Conservation (phyloP, 1,284 basidiomycete genomes). For the Porodaedalea pini region DNA sequence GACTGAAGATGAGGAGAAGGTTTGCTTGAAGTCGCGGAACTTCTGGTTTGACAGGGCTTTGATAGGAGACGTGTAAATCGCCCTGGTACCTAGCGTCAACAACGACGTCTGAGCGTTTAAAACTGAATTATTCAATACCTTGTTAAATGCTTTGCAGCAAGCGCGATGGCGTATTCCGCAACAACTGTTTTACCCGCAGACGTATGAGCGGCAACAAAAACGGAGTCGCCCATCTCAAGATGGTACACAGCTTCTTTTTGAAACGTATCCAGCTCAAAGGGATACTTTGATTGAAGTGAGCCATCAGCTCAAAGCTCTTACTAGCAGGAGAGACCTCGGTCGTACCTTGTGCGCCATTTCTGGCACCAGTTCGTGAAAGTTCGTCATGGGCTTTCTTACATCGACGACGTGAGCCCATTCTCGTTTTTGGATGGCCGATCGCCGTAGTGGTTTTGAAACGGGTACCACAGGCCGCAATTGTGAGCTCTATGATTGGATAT, state of each 20-base stretch:
- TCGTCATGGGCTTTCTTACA: constrained; percentile 83
- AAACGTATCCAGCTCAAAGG: constrained; percentile 85
- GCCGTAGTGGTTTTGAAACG: constrained; percentile 35
- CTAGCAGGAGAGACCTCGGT: neutral
- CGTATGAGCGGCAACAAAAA: constrained; percentile 98
- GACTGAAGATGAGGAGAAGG: constrained; percentile 88
- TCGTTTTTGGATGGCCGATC: constrained; percentile 63
- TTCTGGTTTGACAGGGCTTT: constrained; percentile 99
- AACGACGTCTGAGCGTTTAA: constrained; percentile 17
- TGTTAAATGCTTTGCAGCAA: constrained; percentile 98
- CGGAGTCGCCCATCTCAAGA: constrained; percentile 95
- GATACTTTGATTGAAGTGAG: constrained; percentile 55
- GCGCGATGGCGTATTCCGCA: constrained; percentile 96
- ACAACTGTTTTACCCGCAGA: constrained; percentile 99
- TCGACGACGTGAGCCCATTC: constrained; percentile 99
- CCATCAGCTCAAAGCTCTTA: neutral
- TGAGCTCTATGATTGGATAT: constrained; percentile 39
- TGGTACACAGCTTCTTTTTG: constrained; percentile 99
- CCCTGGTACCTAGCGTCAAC: constrained; percentile 38
- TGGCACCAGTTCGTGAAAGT: constrained; percentile 86
- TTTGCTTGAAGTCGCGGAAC: constrained; percentile 97
- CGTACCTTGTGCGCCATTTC: constrained; percentile 80
- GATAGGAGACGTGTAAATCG: constrained; percentile 98
- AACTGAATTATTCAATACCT: constrained; percentile 47
- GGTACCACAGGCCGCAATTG: constrained; percentile 53